Percentiles rank a stretch among this genome's conserved stretches.
phyloP scores from a whole-genome alignment of 306 rosid genomes.

The Vigna angularis region DNA sequence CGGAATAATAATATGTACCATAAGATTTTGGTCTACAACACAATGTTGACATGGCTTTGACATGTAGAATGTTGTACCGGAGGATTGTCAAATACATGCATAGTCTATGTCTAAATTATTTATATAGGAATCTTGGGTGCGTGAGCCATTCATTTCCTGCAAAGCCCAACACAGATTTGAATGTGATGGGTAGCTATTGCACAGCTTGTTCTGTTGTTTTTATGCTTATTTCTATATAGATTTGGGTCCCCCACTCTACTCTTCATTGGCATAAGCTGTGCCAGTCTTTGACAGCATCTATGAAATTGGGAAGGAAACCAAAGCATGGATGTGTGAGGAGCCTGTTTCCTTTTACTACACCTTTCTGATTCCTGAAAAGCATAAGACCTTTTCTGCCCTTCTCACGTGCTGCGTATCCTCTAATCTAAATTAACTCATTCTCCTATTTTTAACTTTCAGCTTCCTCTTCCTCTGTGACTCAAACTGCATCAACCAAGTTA shows the following conservation, averaged over 20 bases:
- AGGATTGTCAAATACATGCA: constrained; percentile 45
- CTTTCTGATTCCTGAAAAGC: constrained; percentile 64
- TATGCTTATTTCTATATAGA: constrained; percentile 78
- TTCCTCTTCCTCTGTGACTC: constrained; percentile 21
- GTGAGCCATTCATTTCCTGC: constrained; percentile 64
- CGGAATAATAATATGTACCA: constrained; percentile 26
- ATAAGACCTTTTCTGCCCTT: constrained; percentile 59
- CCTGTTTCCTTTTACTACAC: constrained; percentile 50
- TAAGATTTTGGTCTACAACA: constrained; percentile 22
- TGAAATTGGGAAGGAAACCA: constrained; percentile 54
- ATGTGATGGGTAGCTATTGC: constrained; percentile 75
- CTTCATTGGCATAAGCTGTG: constrained; percentile 51
- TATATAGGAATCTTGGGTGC: constrained; percentile 65
- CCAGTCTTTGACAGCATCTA: constrained; percentile 58
- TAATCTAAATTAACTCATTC: constrained; percentile 30
- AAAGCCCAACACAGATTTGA: constrained; percentile 81
- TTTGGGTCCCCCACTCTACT: constrained; percentile 74
- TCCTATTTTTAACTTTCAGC: constrained; percentile 34
- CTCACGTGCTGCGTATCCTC: constrained; percentile 71
- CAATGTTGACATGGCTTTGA: constrained; percentile 39
- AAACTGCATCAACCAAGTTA: constrained; percentile 28
- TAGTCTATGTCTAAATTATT: constrained; percentile 24
- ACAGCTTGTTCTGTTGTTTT: constrained; percentile 78
- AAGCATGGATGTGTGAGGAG: constrained; percentile 46
- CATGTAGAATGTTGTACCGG: constrained; percentile 35